phyloP scores from a whole-genome alignment of 2,329 filamentous ascomycete species.

The Verticillium isaacii region DNA sequence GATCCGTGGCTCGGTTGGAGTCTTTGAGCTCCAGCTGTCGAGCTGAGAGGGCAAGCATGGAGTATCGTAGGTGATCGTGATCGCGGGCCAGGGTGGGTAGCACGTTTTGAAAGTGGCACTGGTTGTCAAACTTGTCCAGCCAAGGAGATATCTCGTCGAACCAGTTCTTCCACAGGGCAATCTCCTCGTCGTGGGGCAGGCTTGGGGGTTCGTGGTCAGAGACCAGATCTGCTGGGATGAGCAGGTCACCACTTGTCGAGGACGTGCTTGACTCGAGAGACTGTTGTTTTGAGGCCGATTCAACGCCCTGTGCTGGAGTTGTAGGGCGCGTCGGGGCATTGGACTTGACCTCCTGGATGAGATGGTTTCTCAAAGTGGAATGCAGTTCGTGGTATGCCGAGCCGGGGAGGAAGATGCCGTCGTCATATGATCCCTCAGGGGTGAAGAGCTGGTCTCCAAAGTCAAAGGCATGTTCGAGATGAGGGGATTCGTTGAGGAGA shows the following conservation, averaged over 20 bases:
- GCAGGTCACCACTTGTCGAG: background rate
- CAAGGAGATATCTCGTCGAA: conserved; percentile 35
- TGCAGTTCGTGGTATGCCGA: conserved; percentile 42
- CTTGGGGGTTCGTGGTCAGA: conserved; percentile 9
- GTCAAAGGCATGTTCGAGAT: conserved; percentile 2
- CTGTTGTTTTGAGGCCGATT: background rate
- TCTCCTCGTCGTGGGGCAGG: conserved; percentile 23
- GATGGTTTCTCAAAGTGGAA: conserved; percentile 36
- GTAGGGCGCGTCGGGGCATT: conserved; percentile 25
- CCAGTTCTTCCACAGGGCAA: conserved; percentile 33
- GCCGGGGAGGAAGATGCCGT: conserved; percentile 41
- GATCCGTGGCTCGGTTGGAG: conserved; percentile 25
- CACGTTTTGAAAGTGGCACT: conserved; percentile 41
- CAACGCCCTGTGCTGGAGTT: background rate
- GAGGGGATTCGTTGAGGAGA: conserved; percentile 5
- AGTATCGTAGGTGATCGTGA: conserved; percentile 38
- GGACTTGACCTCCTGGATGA: conserved; percentile 38
- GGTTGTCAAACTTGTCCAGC: conserved; percentile 50
- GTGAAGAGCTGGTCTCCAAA: conserved; percentile 22
- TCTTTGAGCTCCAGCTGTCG: conserved; percentile 44
- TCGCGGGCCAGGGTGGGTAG: conserved; percentile 40
- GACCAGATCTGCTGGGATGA: background rate
- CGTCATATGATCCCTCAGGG: conserved; percentile 25
- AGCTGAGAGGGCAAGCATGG: conserved; percentile 46
- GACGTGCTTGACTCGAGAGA: background rate